Conservation (phyloP, 1,139 yeast species). For the Taphrina communis region DNA sequence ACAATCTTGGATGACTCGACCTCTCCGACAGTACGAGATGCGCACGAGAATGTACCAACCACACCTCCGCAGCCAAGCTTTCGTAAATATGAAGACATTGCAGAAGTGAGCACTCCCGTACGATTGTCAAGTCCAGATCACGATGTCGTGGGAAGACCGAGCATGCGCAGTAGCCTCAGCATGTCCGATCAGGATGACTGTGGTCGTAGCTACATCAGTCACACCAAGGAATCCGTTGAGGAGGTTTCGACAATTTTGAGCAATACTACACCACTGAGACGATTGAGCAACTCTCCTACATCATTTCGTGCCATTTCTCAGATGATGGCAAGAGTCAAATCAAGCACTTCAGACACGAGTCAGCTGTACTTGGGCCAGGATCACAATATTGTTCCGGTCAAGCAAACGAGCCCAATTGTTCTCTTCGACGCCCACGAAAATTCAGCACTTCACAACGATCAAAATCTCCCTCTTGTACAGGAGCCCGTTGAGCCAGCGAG, state of each 20-base stretch:
- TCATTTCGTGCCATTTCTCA: slow-evolving; percentile 1
- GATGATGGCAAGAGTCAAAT: slow-evolving; percentile 10
- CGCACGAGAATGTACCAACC: neutral
- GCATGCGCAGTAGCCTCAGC: no score
- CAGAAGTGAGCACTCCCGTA: neutral
- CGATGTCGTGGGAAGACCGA: neutral
- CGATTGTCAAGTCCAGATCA: neutral
- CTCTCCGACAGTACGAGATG: neutral
- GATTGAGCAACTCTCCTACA: neutral
- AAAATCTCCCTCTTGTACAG: neutral
- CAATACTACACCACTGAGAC: neutral
- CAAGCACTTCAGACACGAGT: neutral
- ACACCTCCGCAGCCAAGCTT: slow-evolving; percentile 5
- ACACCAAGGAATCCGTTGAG: slow-evolving; percentile 3
- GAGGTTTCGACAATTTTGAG: slow-evolving; percentile 10
- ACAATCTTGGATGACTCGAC: neutral
- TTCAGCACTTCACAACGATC: neutral
- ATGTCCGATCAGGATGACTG: neutral
- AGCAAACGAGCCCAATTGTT: neutral
- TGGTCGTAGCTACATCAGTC: slow-evolving; percentile 11
- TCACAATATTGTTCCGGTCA: neutral
- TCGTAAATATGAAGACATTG: neutral
- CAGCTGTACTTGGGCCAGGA: neutral
- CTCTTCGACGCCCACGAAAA: neutral
- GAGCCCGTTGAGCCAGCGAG: neutral